Evolutionary conservation across 2,329 filamentous ascomycete genomes (phyloP).

Genomic region (Pseudogymnoascus sp.): DNA sequence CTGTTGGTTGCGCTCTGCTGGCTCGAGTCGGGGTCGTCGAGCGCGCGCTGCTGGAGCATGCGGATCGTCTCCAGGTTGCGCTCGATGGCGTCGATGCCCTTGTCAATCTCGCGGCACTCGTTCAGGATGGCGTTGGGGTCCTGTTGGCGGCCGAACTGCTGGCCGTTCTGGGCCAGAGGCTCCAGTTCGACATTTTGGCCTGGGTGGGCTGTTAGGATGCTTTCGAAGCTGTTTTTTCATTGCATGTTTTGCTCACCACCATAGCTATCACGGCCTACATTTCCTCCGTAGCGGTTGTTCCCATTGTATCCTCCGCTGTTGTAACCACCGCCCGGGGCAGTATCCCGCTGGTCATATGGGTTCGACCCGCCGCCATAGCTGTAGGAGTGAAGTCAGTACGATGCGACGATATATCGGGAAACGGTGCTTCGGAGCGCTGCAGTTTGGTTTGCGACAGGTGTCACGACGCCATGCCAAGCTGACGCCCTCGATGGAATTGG

Average conservation of each 20-base stretch:
- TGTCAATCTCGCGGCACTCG: conserved; percentile 73
- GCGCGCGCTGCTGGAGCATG: conserved; percentile 52
- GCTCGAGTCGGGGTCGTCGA: conserved; percentile 67
- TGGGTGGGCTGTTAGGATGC: conserved; percentile 11
- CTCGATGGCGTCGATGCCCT: conserved; percentile 67
- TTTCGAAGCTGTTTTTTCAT: conserved; percentile 8
- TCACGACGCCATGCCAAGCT: background rate
- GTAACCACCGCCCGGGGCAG: conserved; percentile 32
- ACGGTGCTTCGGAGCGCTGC: conserved; percentile 5
- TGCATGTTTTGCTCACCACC: conserved; percentile 26
- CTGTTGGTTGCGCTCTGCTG: conserved; percentile 56
- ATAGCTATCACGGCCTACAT: conserved; percentile 33
- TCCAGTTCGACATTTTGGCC: conserved; percentile 58
- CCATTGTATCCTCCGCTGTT: conserved; percentile 27
- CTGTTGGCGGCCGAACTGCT: conserved; percentile 37
- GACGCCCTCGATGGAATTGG: conserved; percentile 9
- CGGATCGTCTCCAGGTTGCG: conserved; percentile 63
- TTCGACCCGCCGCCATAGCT: conserved; percentile 50
- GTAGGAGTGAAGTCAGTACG: conserved; percentile 15
- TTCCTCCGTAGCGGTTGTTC: conserved; percentile 19
- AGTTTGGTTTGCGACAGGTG: conserved; percentile 3
- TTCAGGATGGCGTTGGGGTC: conserved; percentile 75
- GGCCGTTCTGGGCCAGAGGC: conserved; percentile 46
- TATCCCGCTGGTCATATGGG: conserved; percentile 50
- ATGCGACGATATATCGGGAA: conserved; percentile 24